Conservation (phyloP, 2,329 filamentous ascomycete species). For the Aureobasidium sp. region DNA sequence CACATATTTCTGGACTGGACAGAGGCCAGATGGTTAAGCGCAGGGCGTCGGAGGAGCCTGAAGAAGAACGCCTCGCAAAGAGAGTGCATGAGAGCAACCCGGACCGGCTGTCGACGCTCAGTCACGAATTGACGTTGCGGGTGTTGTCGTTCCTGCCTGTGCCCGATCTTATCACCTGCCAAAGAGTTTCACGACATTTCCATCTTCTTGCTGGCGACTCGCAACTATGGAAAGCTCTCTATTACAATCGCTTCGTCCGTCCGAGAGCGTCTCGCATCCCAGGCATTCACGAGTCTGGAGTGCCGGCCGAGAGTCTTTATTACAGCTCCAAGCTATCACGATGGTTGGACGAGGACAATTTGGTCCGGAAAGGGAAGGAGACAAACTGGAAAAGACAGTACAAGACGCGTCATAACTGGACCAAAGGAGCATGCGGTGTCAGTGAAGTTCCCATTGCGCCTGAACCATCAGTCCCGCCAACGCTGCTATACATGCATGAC, state of each 20-base stretch:
- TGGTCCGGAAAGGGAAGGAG: constrained; percentile 43
- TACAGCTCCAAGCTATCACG: constrained; percentile 52
- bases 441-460: constrained; percentile 64
- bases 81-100: constrained; percentile 13
- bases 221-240: constrained; percentile 84
- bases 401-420: constrained; percentile 86
- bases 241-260: constrained; percentile 79
- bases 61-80: constrained; percentile 10
- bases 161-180: constrained; percentile 57
- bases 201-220: constrained; percentile 67
- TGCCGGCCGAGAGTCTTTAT: constrained; percentile 34
- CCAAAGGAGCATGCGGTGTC: constrained; percentile 70
- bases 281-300: constrained; percentile 47
- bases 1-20: not conserved
- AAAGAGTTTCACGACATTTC: constrained; percentile 69
- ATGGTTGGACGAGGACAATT: constrained; percentile 55
- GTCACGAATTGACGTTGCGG: constrained; percentile 80
- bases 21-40: constrained; percentile 17
- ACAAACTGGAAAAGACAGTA: constrained; percentile 86
- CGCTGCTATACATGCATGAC: constrained; percentile 70
- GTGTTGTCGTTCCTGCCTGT: constrained; percentile 73
- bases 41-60: constrained; percentile 12
- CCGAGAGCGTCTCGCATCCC: constrained; percentile 72
- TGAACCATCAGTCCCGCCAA: constrained; percentile 46
- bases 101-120: constrained; percentile 66